Evolutionary conservation across 192 early-diverging fungal genomes (phyloP).

Genomic region (Helicostylum pulchrum): DNA sequence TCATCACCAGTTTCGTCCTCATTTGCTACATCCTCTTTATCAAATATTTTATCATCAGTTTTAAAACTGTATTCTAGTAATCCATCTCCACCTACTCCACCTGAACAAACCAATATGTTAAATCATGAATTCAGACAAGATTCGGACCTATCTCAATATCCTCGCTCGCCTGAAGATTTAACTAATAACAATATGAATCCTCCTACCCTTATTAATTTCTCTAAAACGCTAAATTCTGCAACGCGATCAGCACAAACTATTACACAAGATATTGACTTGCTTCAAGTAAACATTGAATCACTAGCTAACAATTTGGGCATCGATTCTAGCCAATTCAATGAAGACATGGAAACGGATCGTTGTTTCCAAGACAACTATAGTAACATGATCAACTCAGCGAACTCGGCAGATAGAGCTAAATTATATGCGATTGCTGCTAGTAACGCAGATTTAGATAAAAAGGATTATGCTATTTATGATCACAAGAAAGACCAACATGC

Average conservation of each 20-base stretch:
- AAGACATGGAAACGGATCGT: constrained; percentile 15
- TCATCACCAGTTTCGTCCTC: constrained; percentile 3
- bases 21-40: constrained; percentile 8
- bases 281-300: constrained; percentile 23
- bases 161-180: not conserved
- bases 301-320: constrained; percentile 24
- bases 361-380: constrained; percentile 15
- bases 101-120: not conserved
- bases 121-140: not conserved
- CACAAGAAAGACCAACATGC: no score
- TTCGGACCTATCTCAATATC: not conserved
- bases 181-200: not conserved
- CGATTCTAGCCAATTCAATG: constrained; percentile 14
- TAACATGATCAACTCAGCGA: constrained; percentile 7
- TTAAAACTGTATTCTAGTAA: constrained; percentile 10
- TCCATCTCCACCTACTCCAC: not conserved
- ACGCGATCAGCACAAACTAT: constrained; percentile 28
- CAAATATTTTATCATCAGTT: constrained; percentile 9
- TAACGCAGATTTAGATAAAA: no score
- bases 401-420: not conserved
- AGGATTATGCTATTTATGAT: no score
- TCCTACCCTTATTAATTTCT: constrained; percentile 5
- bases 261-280: constrained; percentile 23
- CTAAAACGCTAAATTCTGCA: constrained; percentile 18
- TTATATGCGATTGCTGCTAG: not conserved